These are phyloP conservation scores for Phytophthora tubulina DNA, from an alignment of 352 stramenopile species.

Conservation along the genomic window DNA sequence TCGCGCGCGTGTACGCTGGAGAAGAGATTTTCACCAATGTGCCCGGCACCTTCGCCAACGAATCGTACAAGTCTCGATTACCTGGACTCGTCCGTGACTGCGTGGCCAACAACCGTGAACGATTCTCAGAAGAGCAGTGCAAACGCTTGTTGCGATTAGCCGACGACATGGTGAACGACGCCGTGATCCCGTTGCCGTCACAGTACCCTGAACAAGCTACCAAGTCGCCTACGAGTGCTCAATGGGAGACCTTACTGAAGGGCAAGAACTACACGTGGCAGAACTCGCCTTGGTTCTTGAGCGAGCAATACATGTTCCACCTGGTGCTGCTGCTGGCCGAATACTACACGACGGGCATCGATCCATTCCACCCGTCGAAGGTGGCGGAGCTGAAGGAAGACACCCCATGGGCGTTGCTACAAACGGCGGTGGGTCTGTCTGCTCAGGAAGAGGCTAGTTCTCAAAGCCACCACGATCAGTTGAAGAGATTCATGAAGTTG, in stretches of 20 bases:
- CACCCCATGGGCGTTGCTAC: constrained; percentile 66
- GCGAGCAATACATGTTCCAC: constrained; percentile 83
- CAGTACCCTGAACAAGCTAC: constrained; percentile 45
- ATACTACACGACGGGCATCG: constrained; percentile 67
- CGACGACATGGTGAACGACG: constrained; percentile 53
- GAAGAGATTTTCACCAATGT: constrained; percentile 61
- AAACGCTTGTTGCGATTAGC: constrained; percentile 53
- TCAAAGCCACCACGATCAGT: constrained; percentile 45
- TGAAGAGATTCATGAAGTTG: constrained; percentile 72
- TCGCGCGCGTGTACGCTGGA: constrained; percentile 46
- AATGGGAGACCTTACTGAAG: constrained; percentile 60
- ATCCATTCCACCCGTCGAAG: constrained; percentile 78
- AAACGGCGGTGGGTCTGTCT: constrained; percentile 56
- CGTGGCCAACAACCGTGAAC: constrained; percentile 53
- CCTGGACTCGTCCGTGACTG: constrained; percentile 70
- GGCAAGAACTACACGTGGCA: constrained; percentile 72
- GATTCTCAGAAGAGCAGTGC: constrained; percentile 48
- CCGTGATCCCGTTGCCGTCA: constrained; percentile 55
- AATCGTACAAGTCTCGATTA: constrained; percentile 69
- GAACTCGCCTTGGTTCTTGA: constrained; percentile 78
- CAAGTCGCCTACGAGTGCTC: constrained; percentile 49
- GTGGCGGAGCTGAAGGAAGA: constrained; percentile 58
- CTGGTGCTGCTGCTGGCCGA: constrained; percentile 68
- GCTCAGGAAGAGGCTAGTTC: constrained; percentile 29
- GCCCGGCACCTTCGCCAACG: constrained; percentile 68